Evolutionary conservation across 306 rosid genomes (phyloP), one percentile per base, ranked within the genome.

Genomic region (Alnus rubra): DNA sequence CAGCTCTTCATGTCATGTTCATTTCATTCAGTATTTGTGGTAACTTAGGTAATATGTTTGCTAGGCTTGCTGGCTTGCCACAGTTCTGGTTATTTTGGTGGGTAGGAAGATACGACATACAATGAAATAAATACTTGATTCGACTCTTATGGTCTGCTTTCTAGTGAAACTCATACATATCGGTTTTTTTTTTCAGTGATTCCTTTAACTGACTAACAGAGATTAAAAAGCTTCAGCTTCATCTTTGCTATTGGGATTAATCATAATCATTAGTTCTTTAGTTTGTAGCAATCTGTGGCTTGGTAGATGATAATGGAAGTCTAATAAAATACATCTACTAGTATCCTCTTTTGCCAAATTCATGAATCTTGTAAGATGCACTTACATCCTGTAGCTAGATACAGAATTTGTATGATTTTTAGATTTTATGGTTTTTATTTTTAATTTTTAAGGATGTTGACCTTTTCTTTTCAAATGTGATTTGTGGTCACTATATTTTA

Each of bases 401-500:
- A 18, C 19, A 28, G 3, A 64, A 33, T 64, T n/a, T n/a, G 23
- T n/a, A 39, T 18, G 51, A 39, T 13, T n/a, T 7, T 37, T 18
- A 16, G 11, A 65, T 65, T 15, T 59, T 9, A 10, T 28, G 3
- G 18, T 9, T 58, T 9, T 58, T 7, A 4, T 58, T 58, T 9
- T 23, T 16, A 54, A 54, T 59, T 62, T 56, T 39, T 65, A 30
- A 78, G 28, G 28, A 13, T 60, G 45, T 39, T 76, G 79, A 79
- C 71, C 2, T 33, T 56, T 28, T 65, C 65, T 50, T 49, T 74
- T 48, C 73, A 4, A 58, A 53, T 74, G 35, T 77, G 73, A 76
- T n/a, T 52, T 74, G 75, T 84, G 76, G 76, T 60, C 74, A 48
- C 71, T 42, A 52, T 78, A 7, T 47, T 56, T 9, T 33, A 65